phyloP scores from a whole-genome alignment of 2,329 filamentous ascomycete species.

The Calonectria fujianensis region DNA sequence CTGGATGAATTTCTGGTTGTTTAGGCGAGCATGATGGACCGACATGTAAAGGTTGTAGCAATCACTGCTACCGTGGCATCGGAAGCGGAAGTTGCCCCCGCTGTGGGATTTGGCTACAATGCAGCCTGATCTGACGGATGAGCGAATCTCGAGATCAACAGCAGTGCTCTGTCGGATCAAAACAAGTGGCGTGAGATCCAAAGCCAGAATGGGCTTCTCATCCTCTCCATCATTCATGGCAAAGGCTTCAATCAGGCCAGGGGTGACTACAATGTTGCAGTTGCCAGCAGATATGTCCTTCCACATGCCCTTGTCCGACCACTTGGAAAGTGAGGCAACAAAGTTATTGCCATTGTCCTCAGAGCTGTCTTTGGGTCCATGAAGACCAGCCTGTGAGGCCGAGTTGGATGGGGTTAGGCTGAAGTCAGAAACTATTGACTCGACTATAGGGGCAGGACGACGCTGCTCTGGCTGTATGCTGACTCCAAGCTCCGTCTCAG shows the following conservation, averaged over 20 bases:
- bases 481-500: conserved; percentile 75
- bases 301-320: conserved; percentile 78
- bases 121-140: conserved; percentile 84
- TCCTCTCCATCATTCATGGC: conserved; percentile 59
- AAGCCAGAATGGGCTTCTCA: conserved; percentile 75
- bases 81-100: conserved; percentile 89
- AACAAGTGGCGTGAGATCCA: conserved; percentile 94
- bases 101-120: conserved; percentile 79
- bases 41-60: conserved; percentile 89
- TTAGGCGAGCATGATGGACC: conserved; percentile 91
- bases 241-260: conserved; percentile 76
- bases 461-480: conserved; percentile 66
- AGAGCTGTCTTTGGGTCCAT: conserved; percentile 66
- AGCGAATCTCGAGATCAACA: conserved; percentile 94
- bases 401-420: conserved; percentile 88
- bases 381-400: conserved; percentile 81
- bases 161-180: conserved; percentile 93
- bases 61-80: conserved; percentile 84
- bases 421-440: conserved; percentile 68
- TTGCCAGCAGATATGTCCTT: conserved; percentile 72
- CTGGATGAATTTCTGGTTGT: conserved; percentile 90
- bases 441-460: conserved; percentile 54
- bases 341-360: conserved; percentile 68
- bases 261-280: conserved; percentile 74
- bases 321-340: conserved; percentile 75